phyloP scores from a whole-genome alignment of 768 basidiomycete species.

The Russula compacta region DNA sequence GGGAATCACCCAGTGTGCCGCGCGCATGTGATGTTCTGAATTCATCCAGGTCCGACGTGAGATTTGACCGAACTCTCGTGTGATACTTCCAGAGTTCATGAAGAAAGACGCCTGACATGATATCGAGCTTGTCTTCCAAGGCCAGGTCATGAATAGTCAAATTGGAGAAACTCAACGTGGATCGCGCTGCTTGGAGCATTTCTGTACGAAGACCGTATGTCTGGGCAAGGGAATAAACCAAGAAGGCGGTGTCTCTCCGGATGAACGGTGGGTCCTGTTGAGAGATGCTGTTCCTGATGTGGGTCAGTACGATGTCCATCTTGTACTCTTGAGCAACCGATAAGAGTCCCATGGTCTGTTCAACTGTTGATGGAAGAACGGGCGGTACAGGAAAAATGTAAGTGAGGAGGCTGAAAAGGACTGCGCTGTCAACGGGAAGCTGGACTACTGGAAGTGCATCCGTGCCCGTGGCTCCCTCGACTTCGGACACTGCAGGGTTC shows the following conservation, averaged over 20 bases:
- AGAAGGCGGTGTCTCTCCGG: background rate
- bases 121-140: background rate
- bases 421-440: background rate
- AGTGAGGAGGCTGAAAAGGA: constrained; percentile 4
- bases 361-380: background rate
- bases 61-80: background rate
- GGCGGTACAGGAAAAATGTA: background rate
- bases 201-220: background rate
- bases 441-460: background rate
- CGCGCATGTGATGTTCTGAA: background rate
- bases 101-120: background rate
- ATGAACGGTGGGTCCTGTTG: background rate
- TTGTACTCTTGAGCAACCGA: background rate
- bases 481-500: background rate
- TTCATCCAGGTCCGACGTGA: background rate
- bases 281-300: background rate
- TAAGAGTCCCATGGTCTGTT: constrained; percentile 3
- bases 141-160: background rate
- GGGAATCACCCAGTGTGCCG: background rate
- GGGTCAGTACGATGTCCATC: background rate
- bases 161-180: background rate
- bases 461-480: background rate
- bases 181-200: background rate
- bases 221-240: background rate
- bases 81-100: constrained; percentile 8